phyloP scores from a whole-genome alignment of 139 green algal genomes.

The Tetradesmus lagerheimii region DNA sequence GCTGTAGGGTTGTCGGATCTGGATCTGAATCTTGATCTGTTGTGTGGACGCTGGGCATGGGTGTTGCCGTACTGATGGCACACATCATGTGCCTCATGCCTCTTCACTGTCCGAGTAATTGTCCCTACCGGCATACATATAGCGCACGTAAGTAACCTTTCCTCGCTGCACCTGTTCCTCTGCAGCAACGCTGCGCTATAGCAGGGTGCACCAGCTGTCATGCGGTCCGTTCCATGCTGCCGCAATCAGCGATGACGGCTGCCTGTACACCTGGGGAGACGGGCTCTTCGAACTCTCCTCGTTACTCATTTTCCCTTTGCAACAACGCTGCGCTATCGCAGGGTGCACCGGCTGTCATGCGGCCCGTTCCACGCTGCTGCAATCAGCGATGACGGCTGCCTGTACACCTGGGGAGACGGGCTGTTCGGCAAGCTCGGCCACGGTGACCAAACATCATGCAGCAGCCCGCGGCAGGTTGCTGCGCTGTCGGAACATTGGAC shows the following conservation, averaged over 20 bases:
- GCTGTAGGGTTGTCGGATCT: too few species aligned
- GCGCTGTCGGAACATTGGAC: slow-evolving; percentile 61
- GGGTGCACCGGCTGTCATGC: slow-evolving; percentile 77
- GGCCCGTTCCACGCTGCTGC: slow-evolving; percentile 90
- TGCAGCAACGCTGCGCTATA: background rate
- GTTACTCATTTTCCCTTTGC: too few species aligned
- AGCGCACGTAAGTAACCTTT: too few species aligned
- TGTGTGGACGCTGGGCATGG: too few species aligned
- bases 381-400: slow-evolving; percentile 67
- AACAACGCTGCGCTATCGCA: background rate
- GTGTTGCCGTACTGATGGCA: too few species aligned
- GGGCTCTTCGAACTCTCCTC: too few species aligned
- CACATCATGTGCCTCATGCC: too few species aligned
- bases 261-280: slow-evolving; percentile 95
- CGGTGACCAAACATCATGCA: slow-evolving; percentile 57
- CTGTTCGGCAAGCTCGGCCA: slow-evolving; percentile 91
- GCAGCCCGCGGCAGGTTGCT: slow-evolving; percentile 58
- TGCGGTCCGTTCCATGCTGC: slow-evolving; percentile 90
- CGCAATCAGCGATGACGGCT: slow-evolving; percentile 6
- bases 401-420: slow-evolving; percentile 97
- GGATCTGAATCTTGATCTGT: too few species aligned
- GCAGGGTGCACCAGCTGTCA: slow-evolving; percentile 66
- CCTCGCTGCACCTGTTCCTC: background rate
- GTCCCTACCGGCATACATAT: too few species aligned
- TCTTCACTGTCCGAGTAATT: too few species aligned